phyloP scores from a whole-genome alignment of 208 protist genomes.

The Leishmania braziliensis region DNA sequence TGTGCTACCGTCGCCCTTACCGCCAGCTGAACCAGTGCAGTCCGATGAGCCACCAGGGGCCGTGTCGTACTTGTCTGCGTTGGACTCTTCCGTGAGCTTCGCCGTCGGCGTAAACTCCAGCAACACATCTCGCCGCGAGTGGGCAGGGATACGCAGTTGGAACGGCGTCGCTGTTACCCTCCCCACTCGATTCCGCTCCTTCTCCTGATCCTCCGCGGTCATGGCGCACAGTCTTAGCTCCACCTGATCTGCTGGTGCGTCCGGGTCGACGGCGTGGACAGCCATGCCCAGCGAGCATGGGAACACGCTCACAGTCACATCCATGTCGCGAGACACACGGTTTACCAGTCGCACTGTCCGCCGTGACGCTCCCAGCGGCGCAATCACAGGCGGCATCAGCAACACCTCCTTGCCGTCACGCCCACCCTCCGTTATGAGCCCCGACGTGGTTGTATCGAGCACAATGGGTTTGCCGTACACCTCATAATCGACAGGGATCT shows the following conservation, averaged over 20 bases:
- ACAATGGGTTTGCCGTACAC: conserved; percentile 82
- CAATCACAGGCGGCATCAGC: conserved; percentile 88
- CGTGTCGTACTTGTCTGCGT: background rate
- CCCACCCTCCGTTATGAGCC: conserved; percentile 50
- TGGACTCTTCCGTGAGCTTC: conserved; percentile 30
- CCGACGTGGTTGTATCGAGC: conserved; percentile 79
- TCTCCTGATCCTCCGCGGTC: conserved; percentile 33
- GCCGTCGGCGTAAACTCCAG: conserved; percentile 79
- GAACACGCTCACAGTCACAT: conserved; percentile 70
- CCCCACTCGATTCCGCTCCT: conserved; percentile 46
- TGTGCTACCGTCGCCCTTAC: background rate
- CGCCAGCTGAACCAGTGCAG: background rate
- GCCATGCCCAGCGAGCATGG: conserved; percentile 62
- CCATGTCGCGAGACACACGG: conserved; percentile 85
- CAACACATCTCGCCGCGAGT: conserved; percentile 62
- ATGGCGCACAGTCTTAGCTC: conserved; percentile 63
- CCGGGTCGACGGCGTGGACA: conserved; percentile 74
- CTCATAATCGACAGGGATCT: conserved; percentile 58
- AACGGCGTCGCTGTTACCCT: conserved; percentile 51
- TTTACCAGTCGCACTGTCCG: conserved; percentile 78
- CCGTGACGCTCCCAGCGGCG: conserved; percentile 65
- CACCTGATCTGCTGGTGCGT: conserved; percentile 59
- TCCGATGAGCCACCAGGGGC: background rate
- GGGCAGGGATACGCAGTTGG: conserved; percentile 68
- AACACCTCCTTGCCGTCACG: conserved; percentile 66